Evolutionary conservation across 2,329 filamentous ascomycete species (phyloP).

Genomic region (Talaromyces islandicus): DNA sequence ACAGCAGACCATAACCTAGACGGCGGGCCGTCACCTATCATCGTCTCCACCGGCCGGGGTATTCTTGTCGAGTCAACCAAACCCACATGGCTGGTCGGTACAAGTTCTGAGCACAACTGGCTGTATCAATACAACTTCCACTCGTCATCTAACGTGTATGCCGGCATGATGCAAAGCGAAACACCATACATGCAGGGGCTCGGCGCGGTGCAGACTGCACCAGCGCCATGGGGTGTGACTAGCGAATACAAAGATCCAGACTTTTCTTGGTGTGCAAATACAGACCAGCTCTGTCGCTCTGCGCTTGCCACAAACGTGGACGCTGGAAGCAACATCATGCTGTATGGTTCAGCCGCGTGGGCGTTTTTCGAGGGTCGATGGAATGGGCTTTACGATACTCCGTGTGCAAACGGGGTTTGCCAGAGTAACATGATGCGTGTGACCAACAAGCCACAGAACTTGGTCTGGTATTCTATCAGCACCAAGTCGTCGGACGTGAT

Average conservation of each 20-base stretch:
- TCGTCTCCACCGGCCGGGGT: constrained; percentile 34
- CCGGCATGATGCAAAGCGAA: constrained; percentile 30
- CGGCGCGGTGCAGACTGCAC: constrained; percentile 19
- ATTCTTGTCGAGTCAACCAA: constrained; percentile 36
- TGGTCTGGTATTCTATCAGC: constrained; percentile 27
- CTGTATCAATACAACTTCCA: constrained; percentile 46
- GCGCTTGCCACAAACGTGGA: constrained; percentile 24
- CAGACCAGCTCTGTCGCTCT: constrained; percentile 25
- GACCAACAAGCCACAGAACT: constrained; percentile 15
- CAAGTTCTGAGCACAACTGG: constrained; percentile 42
- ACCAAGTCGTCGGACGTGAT: constrained; percentile 24
- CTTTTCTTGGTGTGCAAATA: constrained; percentile 23
- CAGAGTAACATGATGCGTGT: constrained; percentile 30
- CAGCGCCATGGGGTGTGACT: constrained; percentile 23
- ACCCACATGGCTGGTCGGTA: constrained; percentile 42
- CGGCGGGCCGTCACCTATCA: constrained; percentile 26
- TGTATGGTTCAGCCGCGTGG: constrained; percentile 30
- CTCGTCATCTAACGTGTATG: constrained; percentile 37
- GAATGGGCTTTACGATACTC: constrained; percentile 19
- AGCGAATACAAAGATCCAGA: constrained; percentile 23
- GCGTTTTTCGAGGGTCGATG: constrained; percentile 24
- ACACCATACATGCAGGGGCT: constrained; percentile 29
- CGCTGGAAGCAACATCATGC: constrained; percentile 22
- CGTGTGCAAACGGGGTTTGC: constrained; percentile 21
- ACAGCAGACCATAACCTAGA: constrained; percentile 45